A percentile compares a stretch with the other conserved stretches of the same genome.
Evolutionary conservation across 176 grass and related monocot genomes (phyloP).

Genomic region (Aegilops speltoides): DNA sequence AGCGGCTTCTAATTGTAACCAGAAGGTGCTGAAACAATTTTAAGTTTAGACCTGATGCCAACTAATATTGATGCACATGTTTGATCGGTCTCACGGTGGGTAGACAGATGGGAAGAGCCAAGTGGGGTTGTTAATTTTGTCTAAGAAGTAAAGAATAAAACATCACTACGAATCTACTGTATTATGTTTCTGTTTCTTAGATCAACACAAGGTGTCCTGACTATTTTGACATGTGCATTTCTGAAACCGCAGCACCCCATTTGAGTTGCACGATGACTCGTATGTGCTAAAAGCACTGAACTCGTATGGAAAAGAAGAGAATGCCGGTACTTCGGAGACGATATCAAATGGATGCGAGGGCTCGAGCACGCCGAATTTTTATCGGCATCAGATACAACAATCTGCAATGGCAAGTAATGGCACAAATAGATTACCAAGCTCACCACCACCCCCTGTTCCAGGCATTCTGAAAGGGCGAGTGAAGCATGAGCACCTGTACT

Average conservation of each 20-base stretch:
- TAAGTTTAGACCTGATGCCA: neutral
- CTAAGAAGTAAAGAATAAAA: neutral
- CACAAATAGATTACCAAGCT: conserved; percentile 48
- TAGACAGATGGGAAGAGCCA: neutral
- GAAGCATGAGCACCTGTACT: conserved; percentile 79
- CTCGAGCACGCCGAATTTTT: conserved; percentile 61
- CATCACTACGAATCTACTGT: neutral
- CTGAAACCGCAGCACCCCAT: conserved; percentile 75
- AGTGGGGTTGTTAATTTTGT: neutral
- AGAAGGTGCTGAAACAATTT: neutral
- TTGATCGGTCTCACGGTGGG: neutral
- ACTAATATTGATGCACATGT: neutral
- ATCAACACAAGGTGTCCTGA: neutral
- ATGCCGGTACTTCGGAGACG: conserved; percentile 20
- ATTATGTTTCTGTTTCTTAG: neutral
- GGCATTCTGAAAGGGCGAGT: conserved; percentile 86
- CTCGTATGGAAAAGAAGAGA: conserved; percentile 54
- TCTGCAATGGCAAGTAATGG: conserved; percentile 48
- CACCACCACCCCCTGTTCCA: conserved; percentile 82
- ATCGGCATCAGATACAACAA: conserved; percentile 53
- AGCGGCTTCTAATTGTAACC: neutral
- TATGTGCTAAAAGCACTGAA: conserved; percentile 91
- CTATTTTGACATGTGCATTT: conserved; percentile 8
- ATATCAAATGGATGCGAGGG: conserved; percentile 56
- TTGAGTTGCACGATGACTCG: conserved; percentile 91